Conservation (phyloP, 179 eudicot species). For the Beta lomatogona region DNA sequence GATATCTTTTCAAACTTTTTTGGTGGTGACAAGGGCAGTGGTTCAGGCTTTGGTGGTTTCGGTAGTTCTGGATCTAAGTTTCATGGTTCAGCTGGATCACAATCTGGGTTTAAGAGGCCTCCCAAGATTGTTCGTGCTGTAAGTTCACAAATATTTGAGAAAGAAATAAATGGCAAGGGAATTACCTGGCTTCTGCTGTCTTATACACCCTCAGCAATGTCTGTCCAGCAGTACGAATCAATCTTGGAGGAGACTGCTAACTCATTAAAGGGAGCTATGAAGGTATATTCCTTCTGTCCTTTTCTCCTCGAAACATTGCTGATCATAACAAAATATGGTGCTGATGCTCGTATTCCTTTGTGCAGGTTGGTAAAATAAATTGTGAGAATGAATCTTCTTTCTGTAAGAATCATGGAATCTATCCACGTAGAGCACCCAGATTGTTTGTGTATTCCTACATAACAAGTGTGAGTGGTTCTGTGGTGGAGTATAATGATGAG, state of each 20-base stretch:
- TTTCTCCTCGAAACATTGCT: neutral
- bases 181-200: constrained; percentile 76
- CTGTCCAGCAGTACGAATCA: constrained; percentile 51
- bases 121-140: constrained; percentile 48
- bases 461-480: constrained; percentile 58
- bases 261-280: constrained; percentile 69
- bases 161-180: constrained; percentile 73
- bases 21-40: constrained; percentile 64
- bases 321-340: neutral
- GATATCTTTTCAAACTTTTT: constrained; percentile 84
- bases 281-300: constrained; percentile 42
- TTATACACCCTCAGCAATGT: constrained; percentile 47
- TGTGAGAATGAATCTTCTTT: constrained; percentile 66
- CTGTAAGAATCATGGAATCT: constrained; percentile 64
- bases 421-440: constrained; percentile 59
- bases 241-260: constrained; percentile 58
- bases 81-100: constrained; percentile 64
- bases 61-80: constrained; percentile 41
- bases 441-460: constrained; percentile 66
- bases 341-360: constrained; percentile 11
- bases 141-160: constrained; percentile 55
- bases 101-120: constrained; percentile 44
- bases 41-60: constrained; percentile 39
- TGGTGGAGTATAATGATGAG: constrained; percentile 80
- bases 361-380: constrained; percentile 78